A percentile compares a stretch with the other conserved stretches of the same genome.
Conservation (phyloP, 2,329 filamentous ascomycete genomes). For the Arthrobotrys sinensis region DNA sequence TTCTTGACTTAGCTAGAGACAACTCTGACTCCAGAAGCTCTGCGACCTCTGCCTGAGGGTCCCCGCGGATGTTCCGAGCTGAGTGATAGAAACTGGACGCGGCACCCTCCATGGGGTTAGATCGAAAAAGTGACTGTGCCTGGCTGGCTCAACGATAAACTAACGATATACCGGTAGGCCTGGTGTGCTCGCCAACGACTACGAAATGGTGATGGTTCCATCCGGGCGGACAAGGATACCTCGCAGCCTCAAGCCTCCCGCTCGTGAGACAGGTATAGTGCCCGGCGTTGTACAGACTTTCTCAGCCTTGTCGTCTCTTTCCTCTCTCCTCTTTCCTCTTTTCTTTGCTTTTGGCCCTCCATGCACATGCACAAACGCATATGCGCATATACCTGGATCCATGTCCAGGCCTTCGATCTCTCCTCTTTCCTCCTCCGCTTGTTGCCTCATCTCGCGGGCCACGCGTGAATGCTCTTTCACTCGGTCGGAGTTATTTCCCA, state of each 20-base stretch:
- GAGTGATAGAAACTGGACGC: background rate
- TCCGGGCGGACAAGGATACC: background rate
- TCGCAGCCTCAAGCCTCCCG: slow-evolving; percentile 1
- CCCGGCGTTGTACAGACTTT: slow-evolving; percentile 12
- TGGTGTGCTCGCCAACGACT: background rate
- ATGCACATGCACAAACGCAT: background rate
- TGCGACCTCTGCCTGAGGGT: background rate
- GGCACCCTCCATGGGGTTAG: background rate
- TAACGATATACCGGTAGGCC: background rate
- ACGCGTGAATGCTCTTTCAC: background rate
- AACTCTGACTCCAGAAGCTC: background rate
- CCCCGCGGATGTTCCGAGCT: background rate
- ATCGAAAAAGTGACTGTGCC: background rate
- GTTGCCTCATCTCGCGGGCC: background rate
- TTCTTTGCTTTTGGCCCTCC: slow-evolving; percentile 9
- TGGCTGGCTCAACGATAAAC: background rate
- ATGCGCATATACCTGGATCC: background rate
- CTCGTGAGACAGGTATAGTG: slow-evolving; percentile 1
- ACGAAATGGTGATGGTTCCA: slow-evolving; percentile 8
- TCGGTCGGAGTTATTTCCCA: background rate
- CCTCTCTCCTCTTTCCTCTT: slow-evolving; percentile 7
- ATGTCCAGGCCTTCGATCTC: background rate
- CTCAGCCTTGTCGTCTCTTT: slow-evolving; percentile 26
- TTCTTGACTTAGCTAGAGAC: background rate
- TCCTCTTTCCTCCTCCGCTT: slow-evolving; percentile 4